These are phyloP conservation scores for Skeletonema potamos DNA, from an alignment of 108 stramenopile species.

Conservation along the genomic window DNA sequence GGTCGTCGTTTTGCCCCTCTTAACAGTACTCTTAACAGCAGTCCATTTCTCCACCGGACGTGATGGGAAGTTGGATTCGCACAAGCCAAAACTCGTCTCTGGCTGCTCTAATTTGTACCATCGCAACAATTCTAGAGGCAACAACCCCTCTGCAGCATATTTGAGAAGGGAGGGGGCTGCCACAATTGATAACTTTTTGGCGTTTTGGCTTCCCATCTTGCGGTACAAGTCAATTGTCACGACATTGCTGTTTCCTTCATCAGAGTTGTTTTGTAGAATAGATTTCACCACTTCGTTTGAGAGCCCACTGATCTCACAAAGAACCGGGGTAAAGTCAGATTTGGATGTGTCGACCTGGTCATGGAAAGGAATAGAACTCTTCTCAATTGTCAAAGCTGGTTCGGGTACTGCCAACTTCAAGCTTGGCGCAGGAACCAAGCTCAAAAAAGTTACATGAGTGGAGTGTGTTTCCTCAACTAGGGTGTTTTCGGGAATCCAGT, in stretches of 20 bases:
- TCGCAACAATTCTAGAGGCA: constrained; percentile 30
- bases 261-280: constrained; percentile 35
- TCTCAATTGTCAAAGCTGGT: constrained; percentile 30
- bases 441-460: constrained; percentile 39
- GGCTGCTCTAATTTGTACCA: constrained; percentile 41
- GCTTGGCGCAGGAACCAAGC: constrained; percentile 29
- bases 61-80: constrained; percentile 35
- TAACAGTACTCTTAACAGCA: neutral
- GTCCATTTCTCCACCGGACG: constrained; percentile 46
- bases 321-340: constrained; percentile 7
- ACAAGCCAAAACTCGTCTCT: constrained; percentile 28
- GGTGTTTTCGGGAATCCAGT: constrained; percentile 49
- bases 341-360: constrained; percentile 12
- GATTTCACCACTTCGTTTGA: constrained; percentile 29
- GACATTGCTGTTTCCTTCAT: neutral
- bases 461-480: constrained; percentile 11
- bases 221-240: constrained; percentile 41
- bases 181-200: constrained; percentile 48
- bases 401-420: constrained; percentile 32
- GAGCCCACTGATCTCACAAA: constrained; percentile 45
- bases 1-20: constrained; percentile 5
- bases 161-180: constrained; percentile 49
- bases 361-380: constrained; percentile 17
- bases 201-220: constrained; percentile 36
- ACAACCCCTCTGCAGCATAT: constrained; percentile 45